Evolutionary conservation across 208 protist species (phyloP), one percentile per base, ranked within the genome.

Genomic region (Paratrypanosoma confusum): DNA sequence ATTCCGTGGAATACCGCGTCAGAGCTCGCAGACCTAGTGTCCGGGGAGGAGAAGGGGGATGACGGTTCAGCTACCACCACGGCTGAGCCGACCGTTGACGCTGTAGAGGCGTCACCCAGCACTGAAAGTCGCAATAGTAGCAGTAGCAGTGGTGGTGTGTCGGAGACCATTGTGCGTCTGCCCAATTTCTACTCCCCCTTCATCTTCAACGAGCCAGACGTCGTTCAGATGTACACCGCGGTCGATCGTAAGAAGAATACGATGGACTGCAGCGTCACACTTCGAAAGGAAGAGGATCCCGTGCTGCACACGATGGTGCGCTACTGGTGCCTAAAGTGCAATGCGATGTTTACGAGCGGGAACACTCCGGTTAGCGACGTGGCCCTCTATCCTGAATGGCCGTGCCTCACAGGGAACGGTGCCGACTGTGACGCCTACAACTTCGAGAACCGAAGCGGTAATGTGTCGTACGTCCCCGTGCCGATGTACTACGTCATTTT

Each of bases 301-400:
- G 29, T 52, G 20, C 25, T 67, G 3, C 29, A 57, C 26, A 69
- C 28, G 20, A 27, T 47, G 20, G 65, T 75, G 21, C 59, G 61
- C 31, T 90, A 84, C 65, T 84, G 71, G 69, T 82, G 68, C 43
- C 17, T 87, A 13, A 37, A 55, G 35, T 90, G 81, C 50, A 41
- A 65, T 21, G 65, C 72, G 33, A 58, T 89, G 18, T 89, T 89
- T 45, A 67, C 56, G 2, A 38, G 49, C 16, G 80, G 80, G 20
- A 84, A 89, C 35, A 20, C 69, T 6, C 74, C 72, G 10, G 35
- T 23, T n/a, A 34, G 42, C 10, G 46, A 67, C 40, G 29, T 7
- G 18, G 43, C 41, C 34, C 43, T 24, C 27, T 64, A 57, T n/a
- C 63, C 65, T 11, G 71, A 83, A 61, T 73, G 62, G 59, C 32